phyloP scores from a whole-genome alignment of 2,329 filamentous ascomycete species.

The Xylaria sp. region DNA sequence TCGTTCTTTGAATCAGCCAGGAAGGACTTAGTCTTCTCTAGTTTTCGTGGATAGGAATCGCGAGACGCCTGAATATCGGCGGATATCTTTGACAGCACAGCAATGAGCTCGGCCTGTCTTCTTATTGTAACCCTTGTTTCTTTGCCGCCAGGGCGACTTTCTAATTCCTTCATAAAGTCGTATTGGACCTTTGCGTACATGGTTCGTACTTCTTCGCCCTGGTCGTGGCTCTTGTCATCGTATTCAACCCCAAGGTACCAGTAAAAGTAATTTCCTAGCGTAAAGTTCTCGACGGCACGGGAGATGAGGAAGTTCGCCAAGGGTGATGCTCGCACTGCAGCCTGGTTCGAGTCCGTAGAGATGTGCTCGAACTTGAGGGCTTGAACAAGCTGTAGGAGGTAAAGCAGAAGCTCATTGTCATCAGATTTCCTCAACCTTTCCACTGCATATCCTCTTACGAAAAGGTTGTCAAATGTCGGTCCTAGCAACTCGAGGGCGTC shows the following conservation, averaged over 20 bases:
- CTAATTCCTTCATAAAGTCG: constrained; percentile 92
- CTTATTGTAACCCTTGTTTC: constrained; percentile 81
- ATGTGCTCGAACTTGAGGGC: constrained; percentile 93
- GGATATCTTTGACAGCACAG: constrained; percentile 87
- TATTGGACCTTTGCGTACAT: constrained; percentile 94
- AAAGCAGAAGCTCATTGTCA: constrained; percentile 89
- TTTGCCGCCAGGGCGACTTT: constrained; percentile 74
- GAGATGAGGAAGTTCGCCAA: constrained; percentile 90
- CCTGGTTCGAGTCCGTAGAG: constrained; percentile 68
- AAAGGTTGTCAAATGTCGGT: constrained; percentile 87
- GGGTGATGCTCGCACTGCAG: constrained; percentile 76
- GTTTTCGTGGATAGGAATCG: constrained; percentile 81
- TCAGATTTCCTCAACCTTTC: constrained; percentile 91
- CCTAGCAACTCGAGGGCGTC: constrained; percentile 94
- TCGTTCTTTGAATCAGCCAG: constrained; percentile 92
- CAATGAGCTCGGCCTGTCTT: constrained; percentile 89
- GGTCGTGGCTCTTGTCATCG: constrained; percentile 82
- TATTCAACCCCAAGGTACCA: constrained; percentile 99
- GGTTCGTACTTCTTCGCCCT: constrained; percentile 78
- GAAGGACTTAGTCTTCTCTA: constrained; percentile 84
- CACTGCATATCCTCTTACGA: constrained; percentile 92
- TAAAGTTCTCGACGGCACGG: constrained; percentile 87
- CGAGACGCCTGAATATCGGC: constrained; percentile 86
- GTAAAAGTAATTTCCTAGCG: constrained; percentile 92
- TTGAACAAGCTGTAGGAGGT: constrained; percentile 93